A percentile compares a stretch with the other conserved stretches of the same genome.
phyloP scores from a whole-genome alignment of 192 early-diverging fungal species.

The Geranomyces michiganensis region DNA sequence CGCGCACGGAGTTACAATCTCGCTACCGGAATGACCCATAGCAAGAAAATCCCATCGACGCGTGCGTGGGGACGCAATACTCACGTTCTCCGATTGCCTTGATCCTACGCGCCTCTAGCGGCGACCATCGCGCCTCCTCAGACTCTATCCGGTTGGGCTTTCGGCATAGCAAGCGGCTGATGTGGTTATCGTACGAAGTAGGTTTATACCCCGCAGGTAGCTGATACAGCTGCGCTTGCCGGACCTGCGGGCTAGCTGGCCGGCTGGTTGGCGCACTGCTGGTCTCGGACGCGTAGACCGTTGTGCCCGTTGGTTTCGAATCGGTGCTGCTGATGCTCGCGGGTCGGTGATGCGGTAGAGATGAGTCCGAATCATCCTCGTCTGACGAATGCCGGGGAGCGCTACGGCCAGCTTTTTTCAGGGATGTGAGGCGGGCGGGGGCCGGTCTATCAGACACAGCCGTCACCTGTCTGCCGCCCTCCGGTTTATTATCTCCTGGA shows the following conservation, averaged over 20 bases:
- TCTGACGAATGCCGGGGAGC: background rate
- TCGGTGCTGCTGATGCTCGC: background rate
- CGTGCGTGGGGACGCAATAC: background rate
- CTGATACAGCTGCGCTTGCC: background rate
- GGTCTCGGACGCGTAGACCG: background rate
- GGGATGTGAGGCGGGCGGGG: background rate
- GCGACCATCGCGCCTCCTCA: background rate
- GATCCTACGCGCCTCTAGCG: background rate
- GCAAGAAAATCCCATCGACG: too few relatives aligned
- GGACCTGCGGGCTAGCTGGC: background rate
- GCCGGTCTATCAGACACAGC: background rate
- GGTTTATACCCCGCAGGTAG: background rate
- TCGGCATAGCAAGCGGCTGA: background rate
- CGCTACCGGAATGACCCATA: too few relatives aligned
- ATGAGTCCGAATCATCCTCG: background rate
- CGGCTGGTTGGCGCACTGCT: background rate
- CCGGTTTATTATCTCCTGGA: too few relatives aligned
- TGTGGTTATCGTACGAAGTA: background rate
- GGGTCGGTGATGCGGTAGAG: background rate
- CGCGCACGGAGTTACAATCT: too few relatives aligned
- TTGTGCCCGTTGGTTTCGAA: background rate
- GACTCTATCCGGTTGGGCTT: background rate
- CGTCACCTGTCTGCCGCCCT: too few relatives aligned
- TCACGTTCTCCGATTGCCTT: background rate
- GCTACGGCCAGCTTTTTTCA: background rate